Evolutionary conservation across 129 eudicot genomes (phyloP).

Genomic region (Lactuca sativa): DNA sequence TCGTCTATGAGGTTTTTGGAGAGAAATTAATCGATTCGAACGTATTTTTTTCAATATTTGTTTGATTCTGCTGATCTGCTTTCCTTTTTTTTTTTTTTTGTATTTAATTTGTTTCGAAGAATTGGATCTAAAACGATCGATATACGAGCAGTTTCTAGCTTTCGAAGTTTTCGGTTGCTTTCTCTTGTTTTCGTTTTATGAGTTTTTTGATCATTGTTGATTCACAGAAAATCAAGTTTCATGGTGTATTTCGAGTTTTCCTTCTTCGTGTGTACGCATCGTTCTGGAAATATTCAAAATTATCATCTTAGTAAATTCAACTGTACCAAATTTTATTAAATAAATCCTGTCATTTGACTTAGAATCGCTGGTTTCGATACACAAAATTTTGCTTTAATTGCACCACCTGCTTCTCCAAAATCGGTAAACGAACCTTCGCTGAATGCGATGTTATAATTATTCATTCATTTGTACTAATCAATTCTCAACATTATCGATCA

Average conservation of each 20-base stretch:
- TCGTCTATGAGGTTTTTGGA: not conserved
- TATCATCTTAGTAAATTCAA: conserved; percentile 23
- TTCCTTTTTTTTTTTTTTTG: conserved; percentile 19
- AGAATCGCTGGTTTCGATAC: conserved; percentile 33
- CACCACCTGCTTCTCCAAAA: conserved; percentile 36
- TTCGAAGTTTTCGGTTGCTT: not conserved
- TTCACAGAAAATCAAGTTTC: not conserved
- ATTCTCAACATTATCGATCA: conserved; percentile 2
- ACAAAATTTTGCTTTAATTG: conserved; percentile 30
- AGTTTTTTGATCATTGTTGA: not conserved
- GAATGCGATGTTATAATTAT: conserved; percentile 33
- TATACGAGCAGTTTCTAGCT: not conserved
- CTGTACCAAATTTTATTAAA: conserved; percentile 19
- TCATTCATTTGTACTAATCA: conserved; percentile 21
- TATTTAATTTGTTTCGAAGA: not conserved
- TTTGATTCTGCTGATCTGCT: conserved; percentile 24
- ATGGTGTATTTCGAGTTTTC: not conserved
- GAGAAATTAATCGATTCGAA: not conserved
- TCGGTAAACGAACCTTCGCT: conserved; percentile 43
- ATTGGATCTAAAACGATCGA: conserved; percentile 20
- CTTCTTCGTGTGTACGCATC: conserved; percentile 17
- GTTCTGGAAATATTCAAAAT: conserved; percentile 18
- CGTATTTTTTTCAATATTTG: not conserved
- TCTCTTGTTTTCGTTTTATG: not conserved
- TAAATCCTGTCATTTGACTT: conserved; percentile 18